These are phyloP conservation scores for Rutstroemia sp. DNA, from an alignment of 2,329 filamentous ascomycete genomes.

Conservation along the genomic window DNA sequence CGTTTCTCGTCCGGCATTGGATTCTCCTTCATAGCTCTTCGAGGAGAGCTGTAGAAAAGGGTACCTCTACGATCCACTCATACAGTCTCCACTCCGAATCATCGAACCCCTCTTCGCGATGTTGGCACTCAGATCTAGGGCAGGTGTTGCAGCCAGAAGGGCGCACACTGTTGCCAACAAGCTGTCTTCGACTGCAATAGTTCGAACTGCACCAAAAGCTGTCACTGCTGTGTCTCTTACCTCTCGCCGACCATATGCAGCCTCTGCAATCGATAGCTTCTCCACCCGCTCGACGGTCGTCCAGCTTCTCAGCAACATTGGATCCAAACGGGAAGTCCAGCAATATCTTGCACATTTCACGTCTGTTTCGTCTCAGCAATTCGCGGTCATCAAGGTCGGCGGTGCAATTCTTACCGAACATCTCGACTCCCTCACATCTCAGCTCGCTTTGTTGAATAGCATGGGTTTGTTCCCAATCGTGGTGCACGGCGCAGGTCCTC, in stretches of 20 bases:
- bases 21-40: conserved; percentile 19
- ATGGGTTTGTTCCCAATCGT: conserved; percentile 93
- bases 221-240: conserved; percentile 20
- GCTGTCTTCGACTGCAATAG: conserved; percentile 18
- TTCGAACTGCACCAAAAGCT: conserved; percentile 24
- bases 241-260: conserved; percentile 25
- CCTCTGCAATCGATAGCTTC: conserved; percentile 25
- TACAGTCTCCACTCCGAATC: conserved; percentile 2
- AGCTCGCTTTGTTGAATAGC: conserved; percentile 85
- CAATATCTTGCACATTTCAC: conserved; percentile 98
- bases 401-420: conserved; percentile 94
- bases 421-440: conserved; percentile 82
- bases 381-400: conserved; percentile 97
- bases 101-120: conserved; percentile 21
- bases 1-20: conserved; percentile 21
- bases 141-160: conserved; percentile 25
- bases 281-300: conserved; percentile 72
- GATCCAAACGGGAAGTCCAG: conserved; percentile 91
- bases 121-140: conserved; percentile 28
- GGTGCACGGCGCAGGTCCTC: conserved; percentile 89
- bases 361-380: conserved; percentile 92
- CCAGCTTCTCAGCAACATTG: conserved; percentile 89
- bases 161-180: conserved; percentile 21
- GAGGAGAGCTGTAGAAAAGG: conserved; percentile 21
- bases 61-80: background rate